Evolutionary conservation across 257 asterid species (phyloP).

Genomic region (Anisodus acutangulus): DNA sequence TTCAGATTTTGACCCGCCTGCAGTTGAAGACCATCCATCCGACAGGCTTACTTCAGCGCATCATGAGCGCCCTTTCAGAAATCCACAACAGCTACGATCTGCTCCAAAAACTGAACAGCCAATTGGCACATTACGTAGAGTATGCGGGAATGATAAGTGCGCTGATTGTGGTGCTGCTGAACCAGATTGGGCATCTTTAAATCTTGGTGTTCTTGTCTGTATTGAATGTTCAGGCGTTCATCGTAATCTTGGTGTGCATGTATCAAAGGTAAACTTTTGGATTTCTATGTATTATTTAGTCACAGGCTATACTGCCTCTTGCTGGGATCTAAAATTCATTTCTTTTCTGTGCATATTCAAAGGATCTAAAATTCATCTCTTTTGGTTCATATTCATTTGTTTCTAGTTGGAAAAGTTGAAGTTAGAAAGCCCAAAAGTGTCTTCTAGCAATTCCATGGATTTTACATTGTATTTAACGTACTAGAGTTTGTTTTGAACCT

Average conservation of each 20-base stretch:
- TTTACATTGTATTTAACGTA: not conserved
- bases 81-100: slow-evolving; percentile 66
- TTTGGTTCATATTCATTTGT: slow-evolving; percentile 22
- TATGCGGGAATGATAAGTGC: slow-evolving; percentile 87
- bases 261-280: slow-evolving; percentile 76
- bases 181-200: slow-evolving; percentile 99
- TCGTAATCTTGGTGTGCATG: slow-evolving; percentile 98
- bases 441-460: slow-evolving; percentile 17
- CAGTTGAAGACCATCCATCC: slow-evolving; percentile 76
- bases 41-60: slow-evolving; percentile 70
- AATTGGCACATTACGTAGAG: slow-evolving; percentile 77
- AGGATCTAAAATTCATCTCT: not conserved
- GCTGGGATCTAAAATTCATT: slow-evolving; percentile 6
- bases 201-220: slow-evolving; percentile 96
- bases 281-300: slow-evolving; percentile 2
- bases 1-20: slow-evolving; percentile 85
- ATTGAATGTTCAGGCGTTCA: slow-evolving; percentile 99
- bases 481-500: not conserved
- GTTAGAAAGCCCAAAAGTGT: not conserved
- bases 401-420: not conserved
- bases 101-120: slow-evolving; percentile 81
- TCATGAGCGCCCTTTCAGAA: slow-evolving; percentile 72
- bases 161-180: slow-evolving; percentile 97
- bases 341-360: not conserved
- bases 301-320: not conserved